These are phyloP conservation scores for Leccinum insolens DNA, from an alignment of 1,284 basidiomycete genomes.

Conservation along the genomic window DNA sequence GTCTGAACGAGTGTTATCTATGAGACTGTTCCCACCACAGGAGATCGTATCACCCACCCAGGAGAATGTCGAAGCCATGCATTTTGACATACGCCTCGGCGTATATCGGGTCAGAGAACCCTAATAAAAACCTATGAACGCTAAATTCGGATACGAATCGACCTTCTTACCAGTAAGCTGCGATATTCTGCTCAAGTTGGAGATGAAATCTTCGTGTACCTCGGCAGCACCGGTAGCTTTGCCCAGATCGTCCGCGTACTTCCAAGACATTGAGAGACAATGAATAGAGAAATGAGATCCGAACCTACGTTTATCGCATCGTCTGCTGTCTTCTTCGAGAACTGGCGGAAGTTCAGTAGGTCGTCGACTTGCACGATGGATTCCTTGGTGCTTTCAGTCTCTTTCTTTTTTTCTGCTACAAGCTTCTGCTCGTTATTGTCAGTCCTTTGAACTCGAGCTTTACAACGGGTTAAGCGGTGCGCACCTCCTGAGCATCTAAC, in stretches of 20 bases:
- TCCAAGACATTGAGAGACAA: constrained; percentile 11
- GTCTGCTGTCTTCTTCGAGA: constrained; percentile 87
- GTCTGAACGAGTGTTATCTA: constrained; percentile 49
- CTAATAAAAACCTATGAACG: constrained; percentile 40
- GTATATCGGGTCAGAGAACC: constrained; percentile 98
- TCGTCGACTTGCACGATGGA: constrained; percentile 91
- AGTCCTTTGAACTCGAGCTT: background rate
- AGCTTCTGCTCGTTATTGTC: constrained; percentile 54
- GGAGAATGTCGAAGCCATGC: constrained; percentile 96
- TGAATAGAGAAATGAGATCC: background rate
- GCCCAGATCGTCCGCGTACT: constrained; percentile 90
- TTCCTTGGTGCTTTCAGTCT: constrained; percentile 75
- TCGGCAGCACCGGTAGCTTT: constrained; percentile 89
- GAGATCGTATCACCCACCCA: constrained; percentile 51
- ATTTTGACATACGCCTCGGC: constrained; percentile 99
- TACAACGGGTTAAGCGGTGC: constrained; percentile 15
- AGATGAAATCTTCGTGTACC: constrained; percentile 93
- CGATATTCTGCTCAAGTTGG: constrained; percentile 92
- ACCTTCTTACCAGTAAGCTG: constrained; percentile 79
- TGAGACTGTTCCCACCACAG: background rate
- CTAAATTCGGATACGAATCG: background rate
- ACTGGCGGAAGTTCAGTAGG: constrained; percentile 89
- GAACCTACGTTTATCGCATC: constrained; percentile 79
- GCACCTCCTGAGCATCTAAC: constrained; percentile 88
- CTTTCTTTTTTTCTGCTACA: constrained; percentile 82